Percentiles rank a stretch among this genome's conserved stretches.
phyloP scores from a whole-genome alignment of 2,329 filamentous ascomycete species.

The Arthrinium puccinioides region DNA sequence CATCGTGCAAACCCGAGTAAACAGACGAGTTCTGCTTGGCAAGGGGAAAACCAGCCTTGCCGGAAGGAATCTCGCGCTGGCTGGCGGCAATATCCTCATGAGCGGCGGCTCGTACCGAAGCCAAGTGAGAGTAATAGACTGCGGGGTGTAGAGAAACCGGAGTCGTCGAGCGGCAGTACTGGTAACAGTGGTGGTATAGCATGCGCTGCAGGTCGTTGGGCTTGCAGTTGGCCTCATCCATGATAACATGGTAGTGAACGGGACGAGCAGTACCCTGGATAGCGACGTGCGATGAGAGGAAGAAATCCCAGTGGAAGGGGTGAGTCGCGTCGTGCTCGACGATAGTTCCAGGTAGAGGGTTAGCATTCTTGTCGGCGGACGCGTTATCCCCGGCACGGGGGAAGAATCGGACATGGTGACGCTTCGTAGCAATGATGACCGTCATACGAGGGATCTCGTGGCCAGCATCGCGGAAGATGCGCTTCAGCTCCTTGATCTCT shows the following conservation, averaged over 20 bases:
- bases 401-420: conserved; percentile 92
- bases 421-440: conserved; percentile 84
- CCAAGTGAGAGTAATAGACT: conserved; percentile 93
- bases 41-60: conserved; percentile 28
- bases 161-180: conserved; percentile 86
- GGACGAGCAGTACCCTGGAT: conserved; percentile 93
- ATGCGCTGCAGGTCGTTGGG: conserved; percentile 72
- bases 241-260: conserved; percentile 83
- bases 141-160: conserved; percentile 85
- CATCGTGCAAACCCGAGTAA: background rate
- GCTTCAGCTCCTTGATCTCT: conserved; percentile 70
- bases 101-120: conserved; percentile 68
- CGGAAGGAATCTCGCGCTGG: conserved; percentile 33
- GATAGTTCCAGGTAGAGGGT: conserved; percentile 78
- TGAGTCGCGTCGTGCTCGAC: conserved; percentile 88
- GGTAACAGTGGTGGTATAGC: conserved; percentile 92
- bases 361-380: conserved; percentile 65
- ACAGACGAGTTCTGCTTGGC: conserved; percentile 11
- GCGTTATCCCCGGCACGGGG: conserved; percentile 47
- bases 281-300: conserved; percentile 55
- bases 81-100: conserved; percentile 55
- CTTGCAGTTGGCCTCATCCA: conserved; percentile 67
- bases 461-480: conserved; percentile 37
- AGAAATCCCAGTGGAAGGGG: conserved; percentile 87
- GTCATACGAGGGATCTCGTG: conserved; percentile 58